Evolutionary conservation across 805 yeast genomes (phyloP), one percentile per base, ranked within the genome.

Genomic region (Lipomyces starkeyi): DNA sequence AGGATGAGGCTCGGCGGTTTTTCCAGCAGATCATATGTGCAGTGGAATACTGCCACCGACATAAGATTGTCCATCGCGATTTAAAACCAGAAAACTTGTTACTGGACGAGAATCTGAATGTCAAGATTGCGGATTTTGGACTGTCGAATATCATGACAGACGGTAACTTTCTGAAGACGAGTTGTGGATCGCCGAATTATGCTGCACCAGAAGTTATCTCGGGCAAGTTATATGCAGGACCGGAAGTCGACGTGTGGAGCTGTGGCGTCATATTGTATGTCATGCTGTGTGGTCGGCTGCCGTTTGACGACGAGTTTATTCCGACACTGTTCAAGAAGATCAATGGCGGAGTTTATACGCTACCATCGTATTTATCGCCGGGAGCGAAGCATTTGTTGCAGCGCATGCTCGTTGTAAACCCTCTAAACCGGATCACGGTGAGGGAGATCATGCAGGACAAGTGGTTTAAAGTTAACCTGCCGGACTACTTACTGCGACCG

Each of bases 161-260:
- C 80, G 98, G 98, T 68, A 93, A 93, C 78, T 93, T 93, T 78
- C 83, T 93, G 76, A 94, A 93, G 77, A 93, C 98, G 1, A 88
- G 93, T 73, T 94, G 98, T 81, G 98, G 98, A 3, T 90, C 97
- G 7, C 98, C 98, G 65, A 94, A 94, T 77, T 93, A 93, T 78
- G 98, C 98, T 5, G 98, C 98, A 0, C 98, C 98, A 0, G 98
- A 93, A 79, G 98, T 93, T 35, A 93, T 93, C 66, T 87, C 93
- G 69, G 98, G 98, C 47, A 92, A 94, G 77, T 83, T 94, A 63
- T 94, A 93, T 74, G 98, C 98, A 1, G 98, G 98, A 9, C 98
- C 98, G 2, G 98, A 94, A 79, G 98, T 94, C 59, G 98, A 93
- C 78, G 97, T 93, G 64, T 93, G 98, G 98, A 90, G 97, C 0